Evolutionary conservation across 176 grass and related monocot genomes (phyloP).

Genomic region (Phragmites australis): DNA sequence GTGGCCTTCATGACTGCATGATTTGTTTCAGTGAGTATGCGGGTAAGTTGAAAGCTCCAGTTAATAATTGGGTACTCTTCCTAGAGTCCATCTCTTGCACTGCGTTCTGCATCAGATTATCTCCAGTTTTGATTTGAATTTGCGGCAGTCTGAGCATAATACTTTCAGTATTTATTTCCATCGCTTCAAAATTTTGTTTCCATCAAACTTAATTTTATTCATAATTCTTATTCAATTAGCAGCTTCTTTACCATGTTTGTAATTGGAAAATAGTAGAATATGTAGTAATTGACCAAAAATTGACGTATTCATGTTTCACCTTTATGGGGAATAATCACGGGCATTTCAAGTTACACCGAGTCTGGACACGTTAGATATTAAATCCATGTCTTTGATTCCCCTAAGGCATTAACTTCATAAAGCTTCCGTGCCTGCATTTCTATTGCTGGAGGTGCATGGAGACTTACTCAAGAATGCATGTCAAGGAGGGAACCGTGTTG

Average conservation of each 20-base stretch:
- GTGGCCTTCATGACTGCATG: slow-evolving; percentile 44
- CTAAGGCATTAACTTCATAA: slow-evolving; percentile 48
- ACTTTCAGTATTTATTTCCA: background rate
- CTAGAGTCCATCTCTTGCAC: background rate
- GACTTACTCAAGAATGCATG: slow-evolving; percentile 59
- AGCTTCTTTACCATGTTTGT: background rate
- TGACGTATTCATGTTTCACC: background rate
- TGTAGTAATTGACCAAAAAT: background rate
- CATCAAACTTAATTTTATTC: background rate
- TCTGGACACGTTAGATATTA: background rate
- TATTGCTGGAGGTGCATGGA: slow-evolving; percentile 66
- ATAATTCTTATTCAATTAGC: background rate
- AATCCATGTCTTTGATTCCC: slow-evolving; percentile 1
- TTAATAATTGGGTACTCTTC: background rate
- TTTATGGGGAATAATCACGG: background rate
- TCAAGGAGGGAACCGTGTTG: slow-evolving; percentile 55
- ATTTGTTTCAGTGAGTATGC: slow-evolving; percentile 51
- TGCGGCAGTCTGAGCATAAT: background rate
- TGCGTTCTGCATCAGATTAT: background rate
- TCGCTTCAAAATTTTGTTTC: background rate
- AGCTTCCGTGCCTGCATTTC: slow-evolving; percentile 57
- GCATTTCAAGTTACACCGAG: background rate
- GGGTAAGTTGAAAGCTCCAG: slow-evolving; percentile 27
- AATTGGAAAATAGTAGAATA: background rate
- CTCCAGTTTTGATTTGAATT: background rate